Conservation (phyloP, 2,329 filamentous ascomycete species). For the Pestalotiopsis sp. region DNA sequence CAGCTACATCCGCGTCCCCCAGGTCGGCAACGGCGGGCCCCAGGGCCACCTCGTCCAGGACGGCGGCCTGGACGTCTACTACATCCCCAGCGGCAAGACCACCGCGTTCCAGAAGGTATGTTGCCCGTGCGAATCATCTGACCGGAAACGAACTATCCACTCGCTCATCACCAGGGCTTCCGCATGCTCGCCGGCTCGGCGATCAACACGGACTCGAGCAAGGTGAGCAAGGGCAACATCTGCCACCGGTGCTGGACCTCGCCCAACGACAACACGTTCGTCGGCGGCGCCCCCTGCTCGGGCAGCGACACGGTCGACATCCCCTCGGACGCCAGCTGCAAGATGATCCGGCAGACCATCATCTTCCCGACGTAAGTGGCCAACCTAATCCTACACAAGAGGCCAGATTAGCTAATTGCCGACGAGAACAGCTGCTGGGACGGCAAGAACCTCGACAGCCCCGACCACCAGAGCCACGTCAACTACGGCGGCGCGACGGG, state of each 20-base stretch:
- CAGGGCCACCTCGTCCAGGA: conserved; percentile 46
- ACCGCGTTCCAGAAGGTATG: conserved; percentile 44
- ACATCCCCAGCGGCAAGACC: conserved; percentile 44
- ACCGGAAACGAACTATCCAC: neutral
- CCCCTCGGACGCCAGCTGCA: conserved; percentile 45
- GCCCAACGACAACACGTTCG: conserved; percentile 46
- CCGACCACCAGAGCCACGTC: conserved; percentile 50
- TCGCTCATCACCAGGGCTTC: conserved; percentile 38
- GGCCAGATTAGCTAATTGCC: conserved; percentile 19
- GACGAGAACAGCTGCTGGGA: conserved; percentile 49
- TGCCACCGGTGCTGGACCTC: conserved; percentile 52
- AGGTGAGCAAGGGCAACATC: conserved; percentile 42
- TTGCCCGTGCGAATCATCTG: neutral
- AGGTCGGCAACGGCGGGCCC: conserved; percentile 46
- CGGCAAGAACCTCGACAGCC: conserved; percentile 48
- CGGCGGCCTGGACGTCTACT: conserved; percentile 47
- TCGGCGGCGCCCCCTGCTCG: conserved; percentile 51
- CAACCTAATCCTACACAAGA: too few relatives aligned
- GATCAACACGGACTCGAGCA: conserved; percentile 41
- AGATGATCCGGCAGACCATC: conserved; percentile 56
- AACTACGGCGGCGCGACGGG: conserved; percentile 44
- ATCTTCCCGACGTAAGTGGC: conserved; percentile 49
- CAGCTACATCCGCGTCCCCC: conserved; percentile 44
- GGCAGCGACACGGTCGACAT: conserved; percentile 53
- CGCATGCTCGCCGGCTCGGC: conserved; percentile 49